Percentiles rank a stretch among this genome's conserved stretches.
Conservation (phyloP, 2,329 filamentous ascomycete species). For the Metarhizium robertsii region DNA sequence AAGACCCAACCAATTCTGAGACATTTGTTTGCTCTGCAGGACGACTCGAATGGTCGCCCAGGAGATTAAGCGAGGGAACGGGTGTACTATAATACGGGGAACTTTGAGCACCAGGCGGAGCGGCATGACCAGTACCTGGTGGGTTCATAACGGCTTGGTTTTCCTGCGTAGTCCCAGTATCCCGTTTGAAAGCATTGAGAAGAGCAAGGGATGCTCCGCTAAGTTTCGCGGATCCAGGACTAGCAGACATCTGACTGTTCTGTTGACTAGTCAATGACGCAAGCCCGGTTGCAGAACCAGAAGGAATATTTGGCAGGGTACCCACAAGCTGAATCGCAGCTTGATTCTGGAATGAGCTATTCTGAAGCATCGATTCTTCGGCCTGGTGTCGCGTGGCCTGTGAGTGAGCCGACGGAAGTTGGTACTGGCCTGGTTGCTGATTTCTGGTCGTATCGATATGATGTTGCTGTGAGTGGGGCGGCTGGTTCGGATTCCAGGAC, state of each 20-base stretch:
- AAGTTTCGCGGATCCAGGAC: conserved; percentile 20
- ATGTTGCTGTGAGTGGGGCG: conserved; percentile 10
- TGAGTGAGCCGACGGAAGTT: conserved; percentile 25
- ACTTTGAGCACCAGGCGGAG: not conserved
- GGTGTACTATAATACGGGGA: not conserved
- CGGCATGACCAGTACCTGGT: not conserved
- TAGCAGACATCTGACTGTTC: conserved; percentile 2
- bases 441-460: conserved; percentile 12
- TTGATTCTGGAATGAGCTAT: conserved; percentile 19
- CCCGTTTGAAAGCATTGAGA: conserved; percentile 34
- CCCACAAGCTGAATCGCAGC: not conserved
- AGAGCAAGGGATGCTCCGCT: conserved; percentile 33
- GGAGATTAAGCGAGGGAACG: not conserved
- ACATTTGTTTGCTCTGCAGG: conserved; percentile 10
- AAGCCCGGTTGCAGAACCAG: not conserved
- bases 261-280: not conserved
- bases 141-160: not conserved
- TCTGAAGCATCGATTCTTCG: conserved; percentile 42
- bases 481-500: conserved; percentile 10
- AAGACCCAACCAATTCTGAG: conserved; percentile 18
- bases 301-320: not conserved
- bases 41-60: not conserved
- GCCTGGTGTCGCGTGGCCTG: conserved; percentile 47
- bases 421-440: conserved; percentile 14
- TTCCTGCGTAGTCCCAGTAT: conserved; percentile 10